Base-by-base conservation (phyloP, 2,329 filamentous ascomycete species). In the Boeremia lycopersici region DNA sequence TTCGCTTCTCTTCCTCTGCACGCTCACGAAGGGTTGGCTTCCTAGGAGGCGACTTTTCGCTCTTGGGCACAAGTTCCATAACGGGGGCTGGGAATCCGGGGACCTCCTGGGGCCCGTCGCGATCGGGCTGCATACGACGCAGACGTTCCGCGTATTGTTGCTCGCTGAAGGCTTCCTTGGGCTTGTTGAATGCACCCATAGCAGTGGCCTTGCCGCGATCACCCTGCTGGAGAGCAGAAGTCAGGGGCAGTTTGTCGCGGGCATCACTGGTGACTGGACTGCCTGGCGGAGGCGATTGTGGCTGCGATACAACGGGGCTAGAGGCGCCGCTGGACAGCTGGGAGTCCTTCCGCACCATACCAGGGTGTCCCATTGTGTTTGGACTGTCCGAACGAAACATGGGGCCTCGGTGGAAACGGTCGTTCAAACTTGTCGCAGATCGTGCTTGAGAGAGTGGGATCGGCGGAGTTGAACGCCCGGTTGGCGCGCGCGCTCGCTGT, bases 201-300 rank as follows among this genome's bases (percentile, higher is more conserved):
- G 90, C 89, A 0, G 91, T 96, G 5, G 90, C 89, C 70, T 95
- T 96, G 46, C 89, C 91, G 41, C 85, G 81, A 63, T 96, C 93
- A 59, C 87, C 86, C 0, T 89, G 88, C 56, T 90, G 86, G 11
- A 95, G 82, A 8, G 87, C 82, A 36, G 81, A 80, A 12, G 77
- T 75, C 12, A 96, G 80, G 1, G 83, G 73, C 1, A 82, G 76
- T 13, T 81, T 78, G n/a, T 93, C 89, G 26, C 88, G 89, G 1
- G 81, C 80, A 60, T 95, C 90, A 68, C 88, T 91, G 23, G 87
- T 82, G 0, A 90, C 86, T 1, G 87, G 87, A 67, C 88, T 91
- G 7, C 55, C 49, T 44, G 89, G 69, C 2, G 86, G 85, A 41
- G 88, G 84, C 2, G 79, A 81, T 19, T 68, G 76, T 34, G 72